Percentiles rank a stretch among this genome's conserved stretches.
Conservation (phyloP, 345 rosid species). For the Brassica rapa region DNA sequence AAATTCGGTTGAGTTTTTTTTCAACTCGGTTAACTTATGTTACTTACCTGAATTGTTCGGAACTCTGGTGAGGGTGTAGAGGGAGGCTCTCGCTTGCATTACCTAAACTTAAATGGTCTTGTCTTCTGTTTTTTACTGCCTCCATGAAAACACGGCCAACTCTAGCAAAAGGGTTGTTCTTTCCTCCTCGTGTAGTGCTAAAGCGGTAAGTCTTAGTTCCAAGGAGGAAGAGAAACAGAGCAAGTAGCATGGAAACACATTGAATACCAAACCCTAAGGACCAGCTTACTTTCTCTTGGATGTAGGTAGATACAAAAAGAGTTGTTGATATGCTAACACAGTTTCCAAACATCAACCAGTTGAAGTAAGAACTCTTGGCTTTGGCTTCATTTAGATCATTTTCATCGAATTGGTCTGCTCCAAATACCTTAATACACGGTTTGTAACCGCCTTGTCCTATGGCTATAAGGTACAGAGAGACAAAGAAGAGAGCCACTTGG, state of each 20-base stretch:
- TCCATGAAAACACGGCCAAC: slow-evolving; percentile 33
- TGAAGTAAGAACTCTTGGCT: slow-evolving; percentile 69
- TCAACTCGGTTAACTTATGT: neutral
- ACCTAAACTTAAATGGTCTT: neutral
- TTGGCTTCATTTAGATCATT: slow-evolving; percentile 48
- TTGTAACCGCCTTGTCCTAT: slow-evolving; percentile 56
- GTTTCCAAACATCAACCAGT: slow-evolving; percentile 68
- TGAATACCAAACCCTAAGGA: slow-evolving; percentile 61
- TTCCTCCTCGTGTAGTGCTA: slow-evolving; percentile 2
- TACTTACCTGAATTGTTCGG: slow-evolving; percentile 44
- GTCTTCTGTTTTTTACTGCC: slow-evolving; percentile 35
- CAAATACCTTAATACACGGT: slow-evolving; percentile 79
- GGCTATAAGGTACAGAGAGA: slow-evolving; percentile 43
- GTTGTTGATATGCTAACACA: slow-evolving; percentile 43
- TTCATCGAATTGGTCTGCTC: slow-evolving; percentile 54
- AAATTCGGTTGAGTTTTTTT: neutral
- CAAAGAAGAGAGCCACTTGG: slow-evolving; percentile 38
- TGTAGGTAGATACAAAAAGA: slow-evolving; percentile 48
- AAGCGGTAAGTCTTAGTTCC: slow-evolving; percentile 39
- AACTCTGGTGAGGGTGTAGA: slow-evolving; percentile 33
- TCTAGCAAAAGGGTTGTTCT: slow-evolving; percentile 25
- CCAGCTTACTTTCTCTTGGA: slow-evolving; percentile 79
- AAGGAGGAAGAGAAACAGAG: slow-evolving; percentile 33
- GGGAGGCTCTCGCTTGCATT: neutral
- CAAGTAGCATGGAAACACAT: slow-evolving; percentile 31